Evolutionary conservation across 257 asterid species (phyloP), one percentile per base, ranked within the genome.

Genomic region (Solanum medicagineum): DNA sequence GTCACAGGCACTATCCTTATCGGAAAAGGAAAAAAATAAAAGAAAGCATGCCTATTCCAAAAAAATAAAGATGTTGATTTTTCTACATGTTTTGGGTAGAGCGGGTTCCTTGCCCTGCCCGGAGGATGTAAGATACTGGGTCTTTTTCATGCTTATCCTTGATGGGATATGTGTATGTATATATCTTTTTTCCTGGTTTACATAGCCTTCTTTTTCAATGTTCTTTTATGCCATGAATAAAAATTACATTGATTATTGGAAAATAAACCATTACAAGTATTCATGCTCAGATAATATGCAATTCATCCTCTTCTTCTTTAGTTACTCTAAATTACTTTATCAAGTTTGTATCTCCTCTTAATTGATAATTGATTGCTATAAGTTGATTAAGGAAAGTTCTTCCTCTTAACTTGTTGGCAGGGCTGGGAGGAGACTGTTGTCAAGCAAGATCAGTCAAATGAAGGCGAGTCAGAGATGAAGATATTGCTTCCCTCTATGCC

Each of bases 351-450:
- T 53, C 65, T 29, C 19, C 11, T 53, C 65, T 16, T 79, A 60
- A 55, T 80, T 47, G 49, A 40, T 9, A 19, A 29, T 66, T 69
- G 82, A 56, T 56, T 55, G 55, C 83, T 79, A 29, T 77, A 77
- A 26, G n/a, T 51, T 44, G 80, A 68, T 84, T 87, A 75, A 85
- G 47, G 53, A 11, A 71, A 40, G 86, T 84, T 54, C 73, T 62
- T 85, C 73, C 69, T 65, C 59, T 20, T 87, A 80, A 66, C 87
- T 83, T 84, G 84, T 91, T 20, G 81, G 74, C 93, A 95, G 99
- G 99, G 98, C 62, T 97, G 99, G 99, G 99, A 95, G 89, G 98
- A 97, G 93, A 95, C 92, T 56, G 89, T 94, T 29, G 93, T 97
- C 80, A 94, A 92, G 95, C 96, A 93, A 90, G 98, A 93, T 69